Percentiles rank a stretch among this genome's conserved stretches.
Conservation (phyloP, 164 flowering plant species). For the Chloranthus sessilifolius region DNA sequence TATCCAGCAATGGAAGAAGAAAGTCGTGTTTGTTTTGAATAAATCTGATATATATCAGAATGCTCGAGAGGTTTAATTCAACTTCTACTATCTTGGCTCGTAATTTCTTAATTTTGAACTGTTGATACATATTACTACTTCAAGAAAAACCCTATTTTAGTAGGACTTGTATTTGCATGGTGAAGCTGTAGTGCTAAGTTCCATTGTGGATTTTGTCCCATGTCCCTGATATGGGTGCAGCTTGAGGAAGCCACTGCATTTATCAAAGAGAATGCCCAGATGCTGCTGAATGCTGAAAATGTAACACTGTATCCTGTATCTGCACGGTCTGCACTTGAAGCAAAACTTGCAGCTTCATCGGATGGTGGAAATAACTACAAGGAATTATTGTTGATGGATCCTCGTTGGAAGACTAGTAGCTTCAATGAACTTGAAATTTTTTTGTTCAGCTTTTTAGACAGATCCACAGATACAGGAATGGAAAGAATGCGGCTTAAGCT, state of each 20-base stretch:
- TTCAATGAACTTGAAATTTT: constrained; percentile 69
- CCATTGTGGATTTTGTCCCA: neutral
- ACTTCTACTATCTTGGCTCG: no score
- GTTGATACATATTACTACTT: no score
- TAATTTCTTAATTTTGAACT: no score
- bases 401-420: constrained; percentile 34
- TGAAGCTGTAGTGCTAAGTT: no score
- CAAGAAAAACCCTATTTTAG: no score
- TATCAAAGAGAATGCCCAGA: constrained; percentile 57
- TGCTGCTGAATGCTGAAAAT: constrained; percentile 65
- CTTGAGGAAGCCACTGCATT: constrained; percentile 86
- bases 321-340: constrained; percentile 79
- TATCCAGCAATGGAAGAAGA: constrained; percentile 94
- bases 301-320: constrained; percentile 79
- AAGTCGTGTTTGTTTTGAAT: constrained; percentile 81
- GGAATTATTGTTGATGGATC: constrained; percentile 19
- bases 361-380: constrained; percentile 16
- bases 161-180: no score
- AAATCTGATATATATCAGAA: constrained; percentile 79
- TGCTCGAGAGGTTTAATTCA: constrained; percentile 54
- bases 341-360: constrained; percentile 50
- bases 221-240: constrained; percentile 36
- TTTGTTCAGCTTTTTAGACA: constrained; percentile 80
- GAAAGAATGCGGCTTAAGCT: constrained; percentile 93
- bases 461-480: constrained; percentile 63